Conservation (phyloP, 179 eudicot genomes). For the Silene coronaria region DNA sequence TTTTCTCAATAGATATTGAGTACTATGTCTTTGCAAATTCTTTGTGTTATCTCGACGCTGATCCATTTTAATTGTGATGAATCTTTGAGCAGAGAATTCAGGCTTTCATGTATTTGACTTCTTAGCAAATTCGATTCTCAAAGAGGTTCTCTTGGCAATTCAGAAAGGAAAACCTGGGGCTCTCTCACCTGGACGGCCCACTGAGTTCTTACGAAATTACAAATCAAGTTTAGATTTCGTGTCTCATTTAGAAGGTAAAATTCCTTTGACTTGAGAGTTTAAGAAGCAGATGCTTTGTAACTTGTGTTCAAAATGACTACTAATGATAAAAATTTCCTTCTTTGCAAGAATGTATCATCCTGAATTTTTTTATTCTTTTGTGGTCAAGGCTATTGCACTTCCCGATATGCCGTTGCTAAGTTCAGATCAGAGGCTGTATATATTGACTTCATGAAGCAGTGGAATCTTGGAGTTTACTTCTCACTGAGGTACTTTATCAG, state of each 20-base stretch:
- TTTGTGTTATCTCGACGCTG: slow-evolving; percentile 3
- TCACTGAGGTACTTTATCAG: slow-evolving; percentile 61
- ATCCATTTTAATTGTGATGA: slow-evolving; percentile 6
- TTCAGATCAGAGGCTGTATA: slow-evolving; percentile 79
- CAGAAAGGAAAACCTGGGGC: slow-evolving; percentile 94
- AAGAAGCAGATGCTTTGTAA: neutral
- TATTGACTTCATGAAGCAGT: slow-evolving; percentile 87
- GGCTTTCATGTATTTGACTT: slow-evolving; percentile 99
- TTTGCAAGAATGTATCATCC: slow-evolving; percentile 7
- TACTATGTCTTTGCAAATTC: neutral
- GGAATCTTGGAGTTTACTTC: slow-evolving; percentile 97
- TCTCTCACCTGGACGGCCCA: slow-evolving; percentile 95
- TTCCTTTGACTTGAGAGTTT: neutral
- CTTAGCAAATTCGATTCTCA: slow-evolving; percentile 88
- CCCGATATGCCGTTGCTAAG: slow-evolving; percentile 70
- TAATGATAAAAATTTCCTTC: neutral
- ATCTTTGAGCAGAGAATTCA: slow-evolving; percentile 72
- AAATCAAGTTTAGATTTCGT: slow-evolving; percentile 79
- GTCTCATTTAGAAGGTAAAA: slow-evolving; percentile 79
- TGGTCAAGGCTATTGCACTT: slow-evolving; percentile 73
- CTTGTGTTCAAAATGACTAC: neutral
- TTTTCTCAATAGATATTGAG: neutral
- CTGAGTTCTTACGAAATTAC: slow-evolving; percentile 80
- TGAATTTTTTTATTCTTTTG: slow-evolving; percentile 20
- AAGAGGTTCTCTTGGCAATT: slow-evolving; percentile 75